Evolutionary conservation across 768 basidiomycete genomes (phyloP).

Genomic region (Rhizopogon vinicolor): DNA sequence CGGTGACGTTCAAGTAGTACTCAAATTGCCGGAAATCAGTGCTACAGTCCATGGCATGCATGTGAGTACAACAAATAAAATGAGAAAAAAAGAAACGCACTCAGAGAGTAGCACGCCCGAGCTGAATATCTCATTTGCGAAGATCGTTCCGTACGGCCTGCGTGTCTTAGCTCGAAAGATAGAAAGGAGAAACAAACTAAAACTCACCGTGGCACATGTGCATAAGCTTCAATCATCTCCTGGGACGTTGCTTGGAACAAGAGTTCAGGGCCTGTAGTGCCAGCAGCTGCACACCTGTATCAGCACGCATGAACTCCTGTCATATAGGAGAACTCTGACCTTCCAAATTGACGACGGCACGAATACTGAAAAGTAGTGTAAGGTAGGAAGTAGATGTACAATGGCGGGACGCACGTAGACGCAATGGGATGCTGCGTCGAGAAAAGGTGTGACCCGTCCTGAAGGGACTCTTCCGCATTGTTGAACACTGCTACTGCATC

Average conservation of each 20-base stretch:
- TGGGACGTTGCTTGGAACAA: slow-evolving; percentile 95
- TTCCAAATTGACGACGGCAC: slow-evolving; percentile 89
- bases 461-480: slow-evolving; percentile 90
- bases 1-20: slow-evolving; percentile 83
- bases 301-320: neutral
- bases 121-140: slow-evolving; percentile 90
- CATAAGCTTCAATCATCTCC: slow-evolving; percentile 91
- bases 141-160: slow-evolving; percentile 83
- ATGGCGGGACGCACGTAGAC: slow-evolving; percentile 48
- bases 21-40: slow-evolving; percentile 97
- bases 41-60: slow-evolving; percentile 31
- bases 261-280: slow-evolving; percentile 80
- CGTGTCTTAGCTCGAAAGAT: neutral
- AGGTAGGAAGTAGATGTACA: neutral
- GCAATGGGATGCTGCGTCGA: slow-evolving; percentile 83
- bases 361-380: slow-evolving; percentile 47
- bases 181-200: neutral
- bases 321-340: slow-evolving; percentile 35
- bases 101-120: slow-evolving; percentile 89
- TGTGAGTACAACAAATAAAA: neutral
- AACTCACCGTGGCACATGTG: slow-evolving; percentile 68
- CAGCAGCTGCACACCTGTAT: slow-evolving; percentile 54
- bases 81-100: slow-evolving; percentile 36
- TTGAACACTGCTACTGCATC: slow-evolving; percentile 69
- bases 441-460: slow-evolving; percentile 92